Base-by-base conservation (phyloP, 2,329 filamentous ascomycete genomes). In the Endothia cerciana region DNA sequence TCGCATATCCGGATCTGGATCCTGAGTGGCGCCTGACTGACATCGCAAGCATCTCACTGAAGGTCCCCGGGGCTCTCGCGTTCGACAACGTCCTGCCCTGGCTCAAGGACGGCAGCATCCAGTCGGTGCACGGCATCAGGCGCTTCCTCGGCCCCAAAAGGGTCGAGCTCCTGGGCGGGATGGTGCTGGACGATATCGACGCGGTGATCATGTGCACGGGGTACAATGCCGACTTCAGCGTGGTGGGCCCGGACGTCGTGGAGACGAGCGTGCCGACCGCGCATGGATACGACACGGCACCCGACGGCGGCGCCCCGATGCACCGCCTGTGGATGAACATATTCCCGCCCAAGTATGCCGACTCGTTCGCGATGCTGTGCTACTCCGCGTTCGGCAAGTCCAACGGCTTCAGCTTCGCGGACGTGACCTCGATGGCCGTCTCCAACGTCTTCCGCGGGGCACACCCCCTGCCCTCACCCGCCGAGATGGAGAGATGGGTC, bases 351-450 rank as follows among this genome's bases (percentile, higher is more conserved):
- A 36, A 19, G 15, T 66, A 68, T 30, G 66, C 68, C 3, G 74
- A 80, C 11, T 80, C 78, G 10, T 74, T 84, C 4, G 83, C 80
- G 0, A 78, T 82, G 60, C 71, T 81, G 64, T 77, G 78, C 65
- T 76, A 76, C 62, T 71, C 74, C 8, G 74, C 75, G 7, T 75
- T 77, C 43, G 72, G 64, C 10, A 68, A 67, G 38, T 67, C 74
- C 59, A 75, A 77, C 73, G 63, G 78, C 67, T 75, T 78, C 28
- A 74, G 75, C 15, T 71, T 80, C 10, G 75, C 78, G 57, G 82
- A 84, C 65, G 72, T 85, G 45, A 76, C 75, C 4, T 73, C 77
- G 47, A 82, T 82, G 80, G 76, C 78, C 15, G 70, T 84, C 6
- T 77, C 78, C 0, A 80, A 83, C 63, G 71, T 82, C 19, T 84